Evolutionary conservation across 495 filamentous ascomycete genomes (phyloP), one percentile per base, ranked within the genome.

Genomic region (Penicillium ochrochloron): DNA sequence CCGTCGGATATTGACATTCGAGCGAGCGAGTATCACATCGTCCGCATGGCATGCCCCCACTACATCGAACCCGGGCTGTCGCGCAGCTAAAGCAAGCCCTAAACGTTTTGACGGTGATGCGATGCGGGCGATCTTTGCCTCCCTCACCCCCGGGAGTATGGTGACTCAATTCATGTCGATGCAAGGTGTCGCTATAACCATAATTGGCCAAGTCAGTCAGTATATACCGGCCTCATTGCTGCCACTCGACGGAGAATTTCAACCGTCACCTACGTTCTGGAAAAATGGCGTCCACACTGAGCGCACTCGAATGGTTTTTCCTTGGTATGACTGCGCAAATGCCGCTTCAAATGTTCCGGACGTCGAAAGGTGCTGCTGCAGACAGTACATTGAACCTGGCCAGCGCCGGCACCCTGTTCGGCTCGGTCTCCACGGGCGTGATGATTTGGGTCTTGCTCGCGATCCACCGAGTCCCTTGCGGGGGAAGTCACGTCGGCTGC

Each of bases 261-360:
- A 33, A 17, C 17, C 3, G 5, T 56, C 46, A 68, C 74, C 67
- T 77, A 85, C 80, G 79, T 85, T 71, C 80, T 78, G 21, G 88
- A 88, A 70, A 92, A 92, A 62, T 88, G 84, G 56, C 89, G 85
- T 27, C 83, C 81, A 71, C 89, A 92, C 65, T 86, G 82, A 10
- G 82, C 75, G 67, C 89, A 92, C 65, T 87, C 84, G 66, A 90
- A 90, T 0, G 85, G 86, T 66, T 89, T 89, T 70, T 89, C 87
- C 62, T 88, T 89, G 1, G 86, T 87, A 69, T 92, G 89, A 53
- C 88, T 89, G 44, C 89, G 83, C 63, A 89, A 79, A 74, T 92
- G 89, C 34, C 89, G 81, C 73, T 90, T 92, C 46, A 92, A 71
- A 74, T 92, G 89, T 69, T 92, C 89, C 19, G 87, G 81, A 67